Conservation (phyloP, 495 filamentous ascomycete species). For the Penicillium verhagenii region DNA sequence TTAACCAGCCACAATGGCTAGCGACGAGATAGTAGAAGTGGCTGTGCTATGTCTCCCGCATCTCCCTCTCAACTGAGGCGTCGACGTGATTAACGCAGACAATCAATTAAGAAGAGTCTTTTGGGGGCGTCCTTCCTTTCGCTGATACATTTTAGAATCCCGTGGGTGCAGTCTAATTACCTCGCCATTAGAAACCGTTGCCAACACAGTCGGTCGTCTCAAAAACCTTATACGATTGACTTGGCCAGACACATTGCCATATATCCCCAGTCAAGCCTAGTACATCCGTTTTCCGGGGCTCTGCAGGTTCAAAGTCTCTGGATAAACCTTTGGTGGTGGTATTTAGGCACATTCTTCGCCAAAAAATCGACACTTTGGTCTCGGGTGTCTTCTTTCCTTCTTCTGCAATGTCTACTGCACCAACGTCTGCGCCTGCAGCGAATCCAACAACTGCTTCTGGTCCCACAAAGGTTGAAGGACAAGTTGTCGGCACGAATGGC, state of each 20-base stretch:
- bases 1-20: background rate
- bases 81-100: background rate
- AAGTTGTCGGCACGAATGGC: background rate
- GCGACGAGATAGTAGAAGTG: background rate
- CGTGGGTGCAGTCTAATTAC: background rate
- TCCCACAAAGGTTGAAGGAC: background rate
- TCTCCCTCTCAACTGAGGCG: background rate
- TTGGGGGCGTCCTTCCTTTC: too few species aligned
- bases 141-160: background rate
- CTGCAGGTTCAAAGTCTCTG: background rate
- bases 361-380: background rate
- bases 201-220: background rate
- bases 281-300: background rate
- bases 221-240: background rate
- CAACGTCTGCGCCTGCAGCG: background rate
- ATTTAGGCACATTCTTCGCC: background rate
- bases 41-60: conserved; percentile 12
- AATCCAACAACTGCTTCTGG: background rate
- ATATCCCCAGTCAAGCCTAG: background rate
- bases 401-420: conserved; percentile 1
- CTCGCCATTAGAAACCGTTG: background rate
- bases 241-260: background rate
- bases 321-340: background rate
- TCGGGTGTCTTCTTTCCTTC: background rate
- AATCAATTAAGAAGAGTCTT: background rate